Evolutionary conservation across 768 basidiomycete genomes (phyloP), one percentile per base, ranked within the genome.

Genomic region (Tricholoma bakamatsutake): DNA sequence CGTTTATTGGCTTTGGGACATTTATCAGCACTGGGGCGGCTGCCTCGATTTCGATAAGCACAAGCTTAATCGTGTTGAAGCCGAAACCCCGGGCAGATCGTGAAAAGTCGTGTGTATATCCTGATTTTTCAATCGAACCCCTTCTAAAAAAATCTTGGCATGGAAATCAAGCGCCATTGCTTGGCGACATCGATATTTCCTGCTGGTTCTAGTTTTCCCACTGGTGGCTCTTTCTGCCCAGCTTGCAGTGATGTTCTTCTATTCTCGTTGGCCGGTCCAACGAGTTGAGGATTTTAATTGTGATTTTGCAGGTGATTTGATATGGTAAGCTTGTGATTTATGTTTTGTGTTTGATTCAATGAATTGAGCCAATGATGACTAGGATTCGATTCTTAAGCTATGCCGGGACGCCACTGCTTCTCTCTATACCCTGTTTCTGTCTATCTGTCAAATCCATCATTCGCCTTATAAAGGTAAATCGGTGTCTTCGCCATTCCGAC

Each of bases 321-420:
- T 78, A 53, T 87, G 85, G 86, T 87, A 61, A 47, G 78, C 62
- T 1, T 13, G 5, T 28, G 37, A 45, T 30, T 15, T 17, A 7
- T 30, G 15, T 47, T n/a, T 8, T 45, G 52, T 15, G 48, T 24
- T 3, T 24, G 21, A n/a, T n/a, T n/a, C n/a, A n/a, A 27, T 39
- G 46, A n/a, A 27, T 33, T 9, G 27, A 43, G 57, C 3, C 48
- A 24, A 33, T 17, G 50, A 28, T 48, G 46, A 8, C 50, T 39
- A 87, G 86, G 86, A 74, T 80, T 30, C 81, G 85, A 45, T 76
- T 87, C 54, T 60, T 84, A n/a, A 79, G 81, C 37, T 87, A 85
- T 60, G 79, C 84, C 10, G 86, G 84, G 6, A 62, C 76, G 7
- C 77, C 84, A 0, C 72, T 84, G 54, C 53, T 81, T 42, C 65